Evolutionary conservation across 169 alveolate species (phyloP).

Genomic region (Plasmodium cynomolgi): DNA sequence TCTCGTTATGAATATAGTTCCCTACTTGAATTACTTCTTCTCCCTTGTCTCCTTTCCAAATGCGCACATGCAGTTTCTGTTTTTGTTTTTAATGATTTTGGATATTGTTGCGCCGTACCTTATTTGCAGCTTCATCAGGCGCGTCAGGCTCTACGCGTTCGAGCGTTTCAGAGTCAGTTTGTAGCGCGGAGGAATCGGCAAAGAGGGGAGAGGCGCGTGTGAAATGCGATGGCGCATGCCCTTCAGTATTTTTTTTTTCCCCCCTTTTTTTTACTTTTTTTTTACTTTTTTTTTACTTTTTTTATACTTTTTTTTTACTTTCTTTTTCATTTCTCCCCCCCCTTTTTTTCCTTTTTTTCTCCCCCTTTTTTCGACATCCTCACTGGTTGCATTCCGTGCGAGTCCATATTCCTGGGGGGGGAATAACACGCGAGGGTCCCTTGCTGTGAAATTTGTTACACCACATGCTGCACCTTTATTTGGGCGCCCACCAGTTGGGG

Average conservation of each 20-base stretch:
- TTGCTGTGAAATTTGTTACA: neutral
- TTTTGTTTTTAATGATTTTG: slow-evolving; percentile 32
- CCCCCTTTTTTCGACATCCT: neutral
- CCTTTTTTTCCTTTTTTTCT: neutral
- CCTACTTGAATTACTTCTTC: slow-evolving; percentile 49
- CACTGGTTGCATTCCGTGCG: neutral
- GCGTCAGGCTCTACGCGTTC: slow-evolving; percentile 14
- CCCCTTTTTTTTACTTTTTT: neutral
- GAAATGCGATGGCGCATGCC: neutral
- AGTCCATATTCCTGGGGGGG: neutral
- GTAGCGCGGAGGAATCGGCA: neutral
- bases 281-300: neutral
- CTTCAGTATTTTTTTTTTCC: neutral
- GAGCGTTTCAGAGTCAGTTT: slow-evolving; percentile 4
- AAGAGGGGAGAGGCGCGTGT: neutral
- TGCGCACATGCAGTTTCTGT: slow-evolving; percentile 9
- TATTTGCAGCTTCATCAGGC: slow-evolving; percentile 15
- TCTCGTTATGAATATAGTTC: slow-evolving; percentile 35
- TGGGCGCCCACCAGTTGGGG: neutral
- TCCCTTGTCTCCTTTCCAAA: slow-evolving; percentile 71
- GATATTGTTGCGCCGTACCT: slow-evolving; percentile 53
- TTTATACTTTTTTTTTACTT: too few species aligned
- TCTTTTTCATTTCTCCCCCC: neutral
- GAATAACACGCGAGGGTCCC: neutral
- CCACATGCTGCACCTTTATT: neutral